Percentiles rank a stretch among this genome's conserved stretches.
These are phyloP conservation scores for Thermoascus crustaceus DNA, from an alignment of 2,329 filamentous ascomycete genomes.

Conservation along the genomic window DNA sequence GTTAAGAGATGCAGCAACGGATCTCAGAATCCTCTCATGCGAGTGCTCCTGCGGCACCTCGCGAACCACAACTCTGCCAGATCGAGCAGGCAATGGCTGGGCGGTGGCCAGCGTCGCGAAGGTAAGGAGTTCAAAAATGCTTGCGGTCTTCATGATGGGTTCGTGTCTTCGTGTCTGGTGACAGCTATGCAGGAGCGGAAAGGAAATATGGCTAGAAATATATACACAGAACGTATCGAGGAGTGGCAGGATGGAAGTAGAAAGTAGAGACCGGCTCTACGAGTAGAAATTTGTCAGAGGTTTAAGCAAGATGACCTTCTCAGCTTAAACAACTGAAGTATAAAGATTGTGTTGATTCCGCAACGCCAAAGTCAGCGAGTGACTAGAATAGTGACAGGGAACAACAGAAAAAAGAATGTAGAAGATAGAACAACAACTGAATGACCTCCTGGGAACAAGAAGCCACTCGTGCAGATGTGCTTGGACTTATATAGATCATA, in stretches of 20 bases:
- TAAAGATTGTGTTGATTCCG: too few species aligned
- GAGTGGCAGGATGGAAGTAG: too few species aligned
- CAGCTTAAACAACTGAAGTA: too few species aligned
- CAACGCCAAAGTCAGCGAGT: too few species aligned
- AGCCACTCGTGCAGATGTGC: not conserved
- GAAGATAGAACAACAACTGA: not conserved
- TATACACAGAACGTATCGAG: too few species aligned
- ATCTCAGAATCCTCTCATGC: conserved; percentile 43
- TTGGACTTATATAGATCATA: not conserved
- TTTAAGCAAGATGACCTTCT: too few species aligned
- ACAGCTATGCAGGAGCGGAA: not conserved
- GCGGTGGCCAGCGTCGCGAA: conserved; percentile 4
- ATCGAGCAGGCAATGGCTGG: not conserved
- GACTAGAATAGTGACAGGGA: too few species aligned
- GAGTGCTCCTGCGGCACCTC: conserved; percentile 53
- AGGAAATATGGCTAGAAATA: not conserved
- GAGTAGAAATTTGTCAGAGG: too few species aligned
- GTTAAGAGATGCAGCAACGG: conserved; percentile 37
- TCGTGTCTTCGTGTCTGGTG: not conserved
- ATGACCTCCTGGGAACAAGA: not conserved
- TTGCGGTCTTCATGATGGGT: conserved; percentile 1
- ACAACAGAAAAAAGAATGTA: too few species aligned
- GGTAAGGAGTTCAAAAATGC: conserved; percentile 3
- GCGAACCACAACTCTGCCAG: conserved; percentile 19
- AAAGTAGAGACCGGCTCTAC: too few species aligned